Base-by-base conservation (phyloP, 768 basidiomycete species). In the Hygrocybe coccinea region DNA sequence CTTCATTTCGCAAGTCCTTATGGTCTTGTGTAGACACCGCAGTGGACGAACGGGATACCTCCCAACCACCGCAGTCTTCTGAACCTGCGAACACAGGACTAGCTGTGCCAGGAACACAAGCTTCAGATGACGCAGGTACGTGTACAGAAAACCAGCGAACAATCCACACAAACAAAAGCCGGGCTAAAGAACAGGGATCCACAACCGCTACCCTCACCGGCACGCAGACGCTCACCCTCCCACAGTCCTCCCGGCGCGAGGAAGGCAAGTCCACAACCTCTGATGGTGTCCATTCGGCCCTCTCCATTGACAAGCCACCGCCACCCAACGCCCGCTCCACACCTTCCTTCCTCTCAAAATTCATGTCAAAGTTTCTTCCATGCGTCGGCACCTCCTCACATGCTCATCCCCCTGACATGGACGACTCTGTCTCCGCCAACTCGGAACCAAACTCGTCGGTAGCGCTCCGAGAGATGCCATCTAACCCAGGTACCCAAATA, bases 211-310 rank as follows among this genome's bases (percentile, higher is more conserved):
- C 74, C 25, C 67, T 76, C 56, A 70, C 73, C 50, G 66, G 66
- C 19, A 67, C 66, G 54, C 66, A 65, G 43, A 61, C 59, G 57
- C 61, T 69, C 71, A 61, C 73, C 73, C 56, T 66, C 70, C 34
- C 74, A 74, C 55, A 25, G 76, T 79, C 61, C 76, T 77, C 68
- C 74, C 72, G 54, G 54, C 74, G 76, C 61, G 76, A 73, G 64
- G 58, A 61, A 39, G 68, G 65, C 64, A 74, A 72, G 57, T 67
- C 72, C 6, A 61, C 72, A 14, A 57, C 70, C 36, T 73, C 73
- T 7, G 65, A 71, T 35, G 71, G 65, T 37, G 66, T 71, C 21
- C 61, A 70, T 34, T 72, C 71, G 24, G 65, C 71, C 12, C 66
- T 41, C 19, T 15, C 38, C 38, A 57, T 64, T n/a, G 60, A 56